Percentiles rank a stretch among this genome's conserved stretches.
Evolutionary conservation across 441 rosid genomes (phyloP).

Genomic region (Croton laevigatus): DNA sequence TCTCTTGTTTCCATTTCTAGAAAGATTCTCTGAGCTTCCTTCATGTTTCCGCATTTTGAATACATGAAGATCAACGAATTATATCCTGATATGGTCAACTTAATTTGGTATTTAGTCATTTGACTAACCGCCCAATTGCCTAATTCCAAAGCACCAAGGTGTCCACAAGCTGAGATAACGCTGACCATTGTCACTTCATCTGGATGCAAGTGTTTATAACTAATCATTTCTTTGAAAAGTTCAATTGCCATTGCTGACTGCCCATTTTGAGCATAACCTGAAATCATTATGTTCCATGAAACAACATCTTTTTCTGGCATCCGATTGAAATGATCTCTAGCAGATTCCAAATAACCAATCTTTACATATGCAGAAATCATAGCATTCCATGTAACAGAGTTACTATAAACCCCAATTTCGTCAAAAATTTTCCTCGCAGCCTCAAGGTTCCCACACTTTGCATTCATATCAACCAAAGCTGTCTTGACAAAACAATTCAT

Average conservation of each 20-base stretch:
- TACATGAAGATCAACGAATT: conserved; percentile 64
- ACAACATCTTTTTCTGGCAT: conserved; percentile 44
- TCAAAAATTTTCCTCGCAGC: conserved; percentile 55
- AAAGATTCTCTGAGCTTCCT: conserved; percentile 42
- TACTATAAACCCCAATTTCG: conserved; percentile 31
- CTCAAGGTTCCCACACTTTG: conserved; percentile 67
- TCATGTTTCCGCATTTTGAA: conserved; percentile 52
- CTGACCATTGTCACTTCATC: conserved; percentile 50
- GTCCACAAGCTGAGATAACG: conserved; percentile 47
- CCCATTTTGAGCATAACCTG: conserved; percentile 52
- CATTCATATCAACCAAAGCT: conserved; percentile 68
- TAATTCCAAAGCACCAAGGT: conserved; percentile 44
- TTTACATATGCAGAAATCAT: conserved; percentile 52
- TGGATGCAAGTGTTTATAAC: conserved; percentile 41
- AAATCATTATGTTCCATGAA: conserved; percentile 67
- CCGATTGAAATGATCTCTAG: conserved; percentile 43
- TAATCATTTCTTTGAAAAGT: conserved; percentile 42
- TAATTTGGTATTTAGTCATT: conserved; percentile 33
- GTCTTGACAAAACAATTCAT: conserved; percentile 51
- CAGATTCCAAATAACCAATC: conserved; percentile 36
- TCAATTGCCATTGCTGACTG: conserved; percentile 43
- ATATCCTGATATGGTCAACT: conserved; percentile 42
- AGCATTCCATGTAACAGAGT: conserved; percentile 44
- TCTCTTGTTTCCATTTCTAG: conserved; percentile 43
- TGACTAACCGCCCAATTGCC: conserved; percentile 54